Conservation (phyloP, 2,329 filamentous ascomycete genomes). For the Grosmannia huntii region DNA sequence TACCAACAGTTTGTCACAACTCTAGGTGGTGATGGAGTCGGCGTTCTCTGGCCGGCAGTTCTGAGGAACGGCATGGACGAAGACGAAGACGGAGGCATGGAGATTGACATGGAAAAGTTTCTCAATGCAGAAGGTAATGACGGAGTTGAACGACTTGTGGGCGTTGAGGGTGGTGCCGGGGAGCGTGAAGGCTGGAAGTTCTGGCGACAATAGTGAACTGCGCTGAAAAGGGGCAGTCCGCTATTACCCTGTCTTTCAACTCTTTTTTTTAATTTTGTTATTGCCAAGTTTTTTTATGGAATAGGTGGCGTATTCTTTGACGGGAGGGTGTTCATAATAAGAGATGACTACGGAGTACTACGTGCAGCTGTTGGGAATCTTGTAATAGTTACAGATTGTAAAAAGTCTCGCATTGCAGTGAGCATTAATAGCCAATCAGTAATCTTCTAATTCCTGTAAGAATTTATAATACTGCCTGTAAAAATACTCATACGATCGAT, state of each 20-base stretch:
- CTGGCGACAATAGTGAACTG: constrained; percentile 34
- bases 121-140: constrained; percentile 72
- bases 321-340: background rate
- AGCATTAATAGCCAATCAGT: background rate
- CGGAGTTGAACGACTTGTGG: constrained; percentile 77
- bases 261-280: background rate
- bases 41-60: constrained; percentile 86
- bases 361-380: background rate
- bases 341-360: background rate
- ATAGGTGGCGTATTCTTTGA: background rate
- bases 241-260: too few relatives aligned
- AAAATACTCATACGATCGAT: background rate
- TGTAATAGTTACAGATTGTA: background rate
- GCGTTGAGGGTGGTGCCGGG: constrained; percentile 55
- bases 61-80: constrained; percentile 73
- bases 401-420: background rate
- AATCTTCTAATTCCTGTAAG: background rate
- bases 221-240: background rate
- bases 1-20: constrained; percentile 83
- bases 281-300: background rate
- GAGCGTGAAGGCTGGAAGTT: constrained; percentile 77
- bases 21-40: constrained; percentile 84
- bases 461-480: background rate
- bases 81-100: constrained; percentile 68
- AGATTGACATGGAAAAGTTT: constrained; percentile 80